Percentiles rank a stretch among this genome's conserved stretches.
phyloP scores from a whole-genome alignment of 2,329 filamentous ascomycete genomes.

The Colletotrichum sp. region DNA sequence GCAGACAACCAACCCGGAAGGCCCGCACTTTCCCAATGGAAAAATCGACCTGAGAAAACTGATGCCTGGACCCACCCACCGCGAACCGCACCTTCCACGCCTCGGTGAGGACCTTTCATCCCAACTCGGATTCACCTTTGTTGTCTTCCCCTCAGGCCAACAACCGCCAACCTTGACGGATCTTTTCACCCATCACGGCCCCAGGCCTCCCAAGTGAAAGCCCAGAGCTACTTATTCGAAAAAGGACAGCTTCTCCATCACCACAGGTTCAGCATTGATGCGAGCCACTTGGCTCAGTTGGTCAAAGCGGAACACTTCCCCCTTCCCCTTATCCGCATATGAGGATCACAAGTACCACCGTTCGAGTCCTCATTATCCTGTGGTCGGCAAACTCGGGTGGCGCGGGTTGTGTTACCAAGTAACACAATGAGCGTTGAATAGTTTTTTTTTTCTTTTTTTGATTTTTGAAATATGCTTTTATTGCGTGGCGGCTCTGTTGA shows the following conservation, averaged over 20 bases:
- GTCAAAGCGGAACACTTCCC: neutral
- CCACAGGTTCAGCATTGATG: neutral
- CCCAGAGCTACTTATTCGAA: neutral
- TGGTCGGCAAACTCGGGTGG: neutral
- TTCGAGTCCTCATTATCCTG: neutral
- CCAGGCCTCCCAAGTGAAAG: neutral
- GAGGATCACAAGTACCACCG: neutral
- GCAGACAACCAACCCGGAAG: neutral
- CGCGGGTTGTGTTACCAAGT: neutral
- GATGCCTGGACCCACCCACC: neutral
- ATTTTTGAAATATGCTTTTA: neutral
- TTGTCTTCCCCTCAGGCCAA: neutral
- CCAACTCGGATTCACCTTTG: neutral
- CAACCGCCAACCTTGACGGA: neutral
- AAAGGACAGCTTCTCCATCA: neutral
- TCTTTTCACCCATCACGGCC: neutral
- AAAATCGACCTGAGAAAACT: neutral
- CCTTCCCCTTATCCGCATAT: neutral
- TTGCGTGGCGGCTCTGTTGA: neutral
- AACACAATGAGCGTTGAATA: neutral
- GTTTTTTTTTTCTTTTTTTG: neutral
- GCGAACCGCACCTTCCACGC: neutral
- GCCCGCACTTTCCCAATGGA: neutral
- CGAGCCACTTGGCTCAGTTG: neutral
- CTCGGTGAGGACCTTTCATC: neutral